Evolutionary conservation across 2,329 filamentous ascomycete genomes (phyloP), one percentile per base, ranked within the genome.

Genomic region (Aquanectria penicillioides): DNA sequence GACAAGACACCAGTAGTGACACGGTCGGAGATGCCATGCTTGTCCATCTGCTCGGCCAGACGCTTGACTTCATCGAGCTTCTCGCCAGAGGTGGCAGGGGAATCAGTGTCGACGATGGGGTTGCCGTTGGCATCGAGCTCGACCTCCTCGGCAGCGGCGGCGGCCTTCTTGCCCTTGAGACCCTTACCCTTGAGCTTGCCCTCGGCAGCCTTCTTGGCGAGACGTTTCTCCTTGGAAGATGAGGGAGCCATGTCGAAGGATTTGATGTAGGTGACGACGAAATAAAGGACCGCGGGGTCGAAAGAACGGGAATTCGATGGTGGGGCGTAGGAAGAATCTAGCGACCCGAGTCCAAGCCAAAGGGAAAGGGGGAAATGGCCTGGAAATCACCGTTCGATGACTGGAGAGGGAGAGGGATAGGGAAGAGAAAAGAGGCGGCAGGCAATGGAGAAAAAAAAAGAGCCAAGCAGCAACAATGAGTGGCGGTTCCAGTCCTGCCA

Each of bases 1-100:
- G 94, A 85, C 63, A 99, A 84, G 55, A 99, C 95, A 86, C 95
- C 95, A 61, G 95, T 99, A 61, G 96, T 99, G 77, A 99, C 95
- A 78, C 95, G 91, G 80, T 99, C 95, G 12, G 95, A 98, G 66
- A 99, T 85, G 73, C 95, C 95, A 76, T 97, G 88, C 81, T 97
- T 92, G 81, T 99, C 95, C 86, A 97, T 91, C 82, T 99, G 96
- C 52, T 94, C 85, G 38, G 91, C 89, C 68, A 99, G 86, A 76
- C 93, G 93, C 82, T 93, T 91, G 66, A 97, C 89, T 74, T 90
- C 90, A 68, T 90, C 88, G 77, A 89, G 80, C 82, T 94, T 92
- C 69, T 89, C 86, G 69, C 83, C 85, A 59, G 87, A 83, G 67
- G 89, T 92, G 59, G 89, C 90, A 64, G 89, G 86, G 69, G 86